Base-by-base conservation (phyloP, 2,329 filamentous ascomycete genomes). In the Fusarium robinianum region DNA sequence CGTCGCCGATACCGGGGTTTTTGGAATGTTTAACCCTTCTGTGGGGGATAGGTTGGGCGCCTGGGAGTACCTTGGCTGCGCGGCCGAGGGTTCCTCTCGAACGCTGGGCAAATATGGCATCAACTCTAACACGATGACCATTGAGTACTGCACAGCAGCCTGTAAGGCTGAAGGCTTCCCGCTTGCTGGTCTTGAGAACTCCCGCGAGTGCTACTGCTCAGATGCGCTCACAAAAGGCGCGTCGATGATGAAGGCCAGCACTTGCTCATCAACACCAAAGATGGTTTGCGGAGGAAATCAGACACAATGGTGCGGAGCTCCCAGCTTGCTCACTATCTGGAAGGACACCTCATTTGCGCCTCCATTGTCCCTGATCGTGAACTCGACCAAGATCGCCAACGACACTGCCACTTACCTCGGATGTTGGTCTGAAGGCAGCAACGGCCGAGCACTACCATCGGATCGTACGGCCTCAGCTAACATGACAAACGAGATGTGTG, bases 401-500 rank as follows among this genome's bases (percentile, higher is more conserved):
- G 53, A 40, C 2, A 14, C 30, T 3, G 56, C 46, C 15, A 57
- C 55, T 2, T 58, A 58, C 8, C 29, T 46, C 15, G 55, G 56
- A 17, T 58, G 56, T 30, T 58, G 32, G 19, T 32, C 53, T 2
- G 56, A 58, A 22, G 41, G 37, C 6, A 39, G 15, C 15, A 29
- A 17, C 30, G 56, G 55, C 1, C 35, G 56, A 8, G 50, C 55
- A 1, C 56, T 58, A 23, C 41, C 56, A 2, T 39, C 44, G 0
- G 55, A 58, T 26, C 21, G 55, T 8, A 53, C 35, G 1, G 32
- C 37, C 4, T 15, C 27, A 4, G 27, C 38, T 3, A 43, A 41
- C 5, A 64, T 65, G 61, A 64, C 60, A 8, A 58, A 63, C 17
- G 54, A 61, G 35, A 43, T 49, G 29, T 65, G 63, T 8, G 62